Evolutionary conservation across 2,329 filamentous ascomycete species (phyloP), one percentile per base, ranked within the genome.

Genomic region (Colletotrichum graminicola): DNA sequence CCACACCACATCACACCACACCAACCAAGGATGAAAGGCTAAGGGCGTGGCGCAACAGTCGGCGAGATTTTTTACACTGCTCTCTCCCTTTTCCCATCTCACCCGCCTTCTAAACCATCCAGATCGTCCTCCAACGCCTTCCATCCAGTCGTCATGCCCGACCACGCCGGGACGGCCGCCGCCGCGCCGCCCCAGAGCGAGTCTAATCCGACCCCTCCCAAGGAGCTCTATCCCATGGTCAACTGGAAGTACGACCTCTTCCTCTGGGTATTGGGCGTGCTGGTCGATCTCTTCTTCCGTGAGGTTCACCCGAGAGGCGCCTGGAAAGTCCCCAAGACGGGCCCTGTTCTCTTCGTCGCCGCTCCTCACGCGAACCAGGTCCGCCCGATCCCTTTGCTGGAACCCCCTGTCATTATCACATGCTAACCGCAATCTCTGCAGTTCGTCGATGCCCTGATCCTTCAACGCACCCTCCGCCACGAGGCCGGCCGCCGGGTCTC

Each of bases 341-440:
- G 95, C 0, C 95, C 96, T 1, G 90, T 99, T 74, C 93, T 99
- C 71, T 96, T 99, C 78, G 96, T 99, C 75, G 96, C 95, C 55
- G 96, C 95, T 66, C 96, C 96, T 75, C 96, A 99, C 86, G 95
- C 95, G 72, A 99, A 99, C 81, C 94, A 96, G 89, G 92, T 94
- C 83, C 72, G 86, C 81, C 51, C 11, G n/a, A n/a, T 23, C 43
- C 47, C 71, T 56, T 43, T 69, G 55, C 26, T 36, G n/a, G 41
- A 56, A 29, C 34, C 49, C 61, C 54, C 72, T 52, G 43, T 43
- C 74, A 75, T 62, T 51, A 32, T 71, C 64, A 71, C 68, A 71
- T 71, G 68, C 64, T 71, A 67, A 71, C 65, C 45, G 57, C 32
- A 66, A 39, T 52, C 61, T 51, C 49, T 57, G 36, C 64, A 97